Evolutionary conservation across 148 eudicot genomes (phyloP).

Genomic region (Oxyria digyna): DNA sequence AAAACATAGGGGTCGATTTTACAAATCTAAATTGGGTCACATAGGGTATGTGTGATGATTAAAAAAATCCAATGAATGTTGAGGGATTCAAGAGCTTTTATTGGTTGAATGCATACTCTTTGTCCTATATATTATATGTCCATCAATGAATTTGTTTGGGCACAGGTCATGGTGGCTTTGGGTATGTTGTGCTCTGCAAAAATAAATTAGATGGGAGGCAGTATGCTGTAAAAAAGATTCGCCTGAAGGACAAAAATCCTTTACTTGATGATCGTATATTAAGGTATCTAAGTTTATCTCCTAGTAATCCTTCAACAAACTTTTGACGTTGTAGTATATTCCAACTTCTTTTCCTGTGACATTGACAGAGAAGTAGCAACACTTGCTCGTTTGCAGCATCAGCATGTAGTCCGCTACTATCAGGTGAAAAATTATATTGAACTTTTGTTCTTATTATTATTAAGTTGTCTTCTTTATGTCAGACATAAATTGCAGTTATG

Average conservation of each 20-base stretch:
- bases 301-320: neutral
- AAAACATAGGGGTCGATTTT: neutral
- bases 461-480: neutral
- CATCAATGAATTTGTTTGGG: conserved; percentile 6
- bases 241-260: conserved; percentile 67
- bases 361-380: conserved; percentile 84
- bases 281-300: conserved; percentile 28
- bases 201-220: conserved; percentile 95
- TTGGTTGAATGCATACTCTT: neutral
- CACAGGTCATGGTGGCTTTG: conserved; percentile 92
- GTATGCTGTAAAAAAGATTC: conserved; percentile 93
- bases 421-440: conserved; percentile 37
- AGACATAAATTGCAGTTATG: neutral
- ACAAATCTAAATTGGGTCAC: neutral
- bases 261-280: conserved; percentile 84
- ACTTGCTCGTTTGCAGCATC: conserved; percentile 95
- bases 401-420: conserved; percentile 94
- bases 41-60: neutral
- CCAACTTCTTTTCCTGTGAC: conserved; percentile 7
- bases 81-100: neutral
- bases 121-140: neutral
- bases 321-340: neutral
- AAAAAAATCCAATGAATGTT: neutral
- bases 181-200: conserved; percentile 88
- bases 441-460: neutral